phyloP scores from a whole-genome alignment of 805 yeast species.

The Alloascoidea hylecoeti region DNA sequence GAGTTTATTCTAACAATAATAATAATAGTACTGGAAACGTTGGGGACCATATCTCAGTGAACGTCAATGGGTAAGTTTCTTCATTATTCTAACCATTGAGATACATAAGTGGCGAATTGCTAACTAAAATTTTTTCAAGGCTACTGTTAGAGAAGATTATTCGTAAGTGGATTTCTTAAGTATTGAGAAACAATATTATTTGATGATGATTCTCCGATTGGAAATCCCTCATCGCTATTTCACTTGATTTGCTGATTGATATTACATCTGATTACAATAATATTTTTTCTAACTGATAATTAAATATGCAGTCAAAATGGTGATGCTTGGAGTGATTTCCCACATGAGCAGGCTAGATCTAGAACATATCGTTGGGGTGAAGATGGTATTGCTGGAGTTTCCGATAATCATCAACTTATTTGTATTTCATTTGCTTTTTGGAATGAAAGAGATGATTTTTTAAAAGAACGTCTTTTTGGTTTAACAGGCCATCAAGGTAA shows the following conservation, averaged over 20 bases:
- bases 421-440: conserved; percentile 77
- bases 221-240: no score
- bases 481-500: conserved; percentile 88
- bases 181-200: not conserved
- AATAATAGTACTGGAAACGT: conserved; percentile 49
- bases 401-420: conserved; percentile 68
- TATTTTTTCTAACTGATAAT: no score
- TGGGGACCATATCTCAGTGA: conserved; percentile 92
- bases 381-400: conserved; percentile 85
- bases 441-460: conserved; percentile 78
- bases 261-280: no score
- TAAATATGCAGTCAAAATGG: conserved; percentile 34
- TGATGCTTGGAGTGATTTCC: conserved; percentile 83
- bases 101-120: not conserved
- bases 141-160: conserved; percentile 17
- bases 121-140: conserved; percentile 8
- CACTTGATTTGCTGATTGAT: no score
- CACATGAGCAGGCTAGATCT: conserved; percentile 71
- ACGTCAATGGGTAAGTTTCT: conserved; percentile 49
- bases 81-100: not conserved
- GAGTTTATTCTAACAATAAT: not conserved
- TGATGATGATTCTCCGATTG: not conserved
- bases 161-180: conserved; percentile 5
- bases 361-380: conserved; percentile 92
- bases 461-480: conserved; percentile 81